These are phyloP conservation scores for Musa balbisiana DNA, from an alignment of 202 grass and related monocot species.

Conservation along the genomic window DNA sequence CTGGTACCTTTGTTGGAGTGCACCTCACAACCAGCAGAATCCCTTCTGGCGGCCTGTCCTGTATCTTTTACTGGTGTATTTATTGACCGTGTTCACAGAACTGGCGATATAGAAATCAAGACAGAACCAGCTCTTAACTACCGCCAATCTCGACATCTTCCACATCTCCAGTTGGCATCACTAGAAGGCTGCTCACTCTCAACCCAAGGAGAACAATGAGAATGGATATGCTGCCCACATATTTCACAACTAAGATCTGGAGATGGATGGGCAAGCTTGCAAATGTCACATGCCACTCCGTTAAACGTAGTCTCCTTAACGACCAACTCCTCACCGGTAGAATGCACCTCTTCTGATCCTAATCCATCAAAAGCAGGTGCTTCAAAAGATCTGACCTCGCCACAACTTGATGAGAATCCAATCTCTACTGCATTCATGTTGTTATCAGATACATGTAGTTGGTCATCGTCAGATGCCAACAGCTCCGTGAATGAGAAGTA, in stretches of 20 bases:
- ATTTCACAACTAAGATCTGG: constrained; percentile 56
- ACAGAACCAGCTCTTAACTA: not conserved
- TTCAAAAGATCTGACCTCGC: constrained; percentile 46
- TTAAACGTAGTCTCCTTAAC: constrained; percentile 16
- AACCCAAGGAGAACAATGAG: constrained; percentile 77
- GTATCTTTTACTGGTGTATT: not conserved
- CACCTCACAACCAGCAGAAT: not conserved
- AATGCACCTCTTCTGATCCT: constrained; percentile 30
- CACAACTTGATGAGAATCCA: constrained; percentile 27
- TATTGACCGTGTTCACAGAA: not conserved
- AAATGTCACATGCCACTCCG: constrained; percentile 43
- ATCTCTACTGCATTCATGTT: constrained; percentile 23
- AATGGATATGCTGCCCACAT: constrained; percentile 62
- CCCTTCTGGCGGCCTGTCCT: not conserved
- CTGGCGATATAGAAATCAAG: not conserved
- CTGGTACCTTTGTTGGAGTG: not conserved
- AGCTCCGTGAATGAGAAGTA: constrained; percentile 94
- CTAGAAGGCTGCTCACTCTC: constrained; percentile 30
- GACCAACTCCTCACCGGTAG: constrained; percentile 31
- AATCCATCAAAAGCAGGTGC: constrained; percentile 12
- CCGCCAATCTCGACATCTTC: constrained; percentile 55
- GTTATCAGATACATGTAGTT: constrained; percentile 43
- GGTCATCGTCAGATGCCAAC: constrained; percentile 72
- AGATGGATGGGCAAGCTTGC: constrained; percentile 45
- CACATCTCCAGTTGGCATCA: constrained; percentile 64